These are phyloP conservation scores for Aquilaria sinensis DNA, from an alignment of 345 rosid species.

Conservation along the genomic window DNA sequence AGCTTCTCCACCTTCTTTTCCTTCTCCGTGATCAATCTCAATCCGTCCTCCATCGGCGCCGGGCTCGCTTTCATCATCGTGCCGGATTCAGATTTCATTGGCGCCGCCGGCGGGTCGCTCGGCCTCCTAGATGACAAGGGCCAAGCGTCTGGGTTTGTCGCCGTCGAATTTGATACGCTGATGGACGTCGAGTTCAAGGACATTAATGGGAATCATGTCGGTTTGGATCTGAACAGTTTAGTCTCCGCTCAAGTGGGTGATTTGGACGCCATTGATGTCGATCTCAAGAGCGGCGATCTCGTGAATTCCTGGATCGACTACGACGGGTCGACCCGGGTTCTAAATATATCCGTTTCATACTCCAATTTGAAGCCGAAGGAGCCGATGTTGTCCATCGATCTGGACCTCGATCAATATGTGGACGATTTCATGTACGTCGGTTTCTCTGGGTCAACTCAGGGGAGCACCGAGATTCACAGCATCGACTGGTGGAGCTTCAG, in stretches of 20 bases:
- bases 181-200: slow-evolving; percentile 87
- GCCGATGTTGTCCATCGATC: slow-evolving; percentile 46
- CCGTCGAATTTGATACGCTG: slow-evolving; percentile 89
- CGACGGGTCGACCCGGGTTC: slow-evolving; percentile 37
- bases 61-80: slow-evolving; percentile 89
- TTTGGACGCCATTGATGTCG: slow-evolving; percentile 55
- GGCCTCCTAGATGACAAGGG: slow-evolving; percentile 48
- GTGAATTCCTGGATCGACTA: slow-evolving; percentile 89
- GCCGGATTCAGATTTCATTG: slow-evolving; percentile 58
- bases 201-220: slow-evolving; percentile 93
- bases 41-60: slow-evolving; percentile 91
- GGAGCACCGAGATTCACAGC: slow-evolving; percentile 93
- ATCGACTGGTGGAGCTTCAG: slow-evolving; percentile 97
- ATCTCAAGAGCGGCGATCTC: slow-evolving; percentile 86
- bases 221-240: slow-evolving; percentile 79
- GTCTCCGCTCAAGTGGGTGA: slow-evolving; percentile 67
- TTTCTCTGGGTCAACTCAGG: slow-evolving; percentile 96
- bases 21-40: slow-evolving; percentile 62
- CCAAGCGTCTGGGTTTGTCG: slow-evolving; percentile 52
- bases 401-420: slow-evolving; percentile 77
- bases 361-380: slow-evolving; percentile 78
- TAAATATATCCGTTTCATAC: slow-evolving; percentile 65
- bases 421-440: slow-evolving; percentile 93
- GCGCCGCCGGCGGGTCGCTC: slow-evolving; percentile 68
- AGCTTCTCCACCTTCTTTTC: slow-evolving; percentile 90